Conservation (phyloP, 345 rosid genomes). For the Populus alba region DNA sequence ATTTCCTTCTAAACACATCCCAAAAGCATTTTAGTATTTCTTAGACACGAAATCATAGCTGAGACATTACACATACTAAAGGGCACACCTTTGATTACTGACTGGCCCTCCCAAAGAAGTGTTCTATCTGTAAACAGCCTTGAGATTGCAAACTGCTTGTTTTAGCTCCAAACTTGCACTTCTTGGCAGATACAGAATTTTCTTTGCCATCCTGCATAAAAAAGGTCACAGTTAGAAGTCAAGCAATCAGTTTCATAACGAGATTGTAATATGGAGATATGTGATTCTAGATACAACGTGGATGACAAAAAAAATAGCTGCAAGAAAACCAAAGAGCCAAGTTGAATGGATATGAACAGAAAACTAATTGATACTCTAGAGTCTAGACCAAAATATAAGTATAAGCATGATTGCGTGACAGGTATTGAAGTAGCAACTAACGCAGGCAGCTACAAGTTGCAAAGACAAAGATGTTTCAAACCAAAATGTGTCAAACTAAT, state of each 20-base stretch:
- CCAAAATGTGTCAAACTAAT: not conserved
- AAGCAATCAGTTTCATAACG: not conserved
- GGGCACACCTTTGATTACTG: conserved; percentile 26
- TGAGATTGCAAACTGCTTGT: conserved; percentile 47
- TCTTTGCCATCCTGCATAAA: conserved; percentile 48
- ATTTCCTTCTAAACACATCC: not conserved
- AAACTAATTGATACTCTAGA: not conserved
- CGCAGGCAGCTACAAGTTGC: not conserved
- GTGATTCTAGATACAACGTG: not conserved
- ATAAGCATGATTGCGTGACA: not conserved
- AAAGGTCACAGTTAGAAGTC: not conserved
- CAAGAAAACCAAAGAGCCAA: not conserved
- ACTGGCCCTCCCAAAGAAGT: conserved; percentile 66
- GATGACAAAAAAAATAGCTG: not conserved
- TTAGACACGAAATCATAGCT: not conserved
- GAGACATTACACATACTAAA: not conserved
- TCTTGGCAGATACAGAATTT: conserved; percentile 49
- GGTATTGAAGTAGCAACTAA: conserved; percentile 1
- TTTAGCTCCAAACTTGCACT: conserved; percentile 51
- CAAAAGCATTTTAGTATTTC: not conserved
- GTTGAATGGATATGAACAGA: not conserved
- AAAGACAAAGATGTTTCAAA: not conserved
- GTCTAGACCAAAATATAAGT: not conserved
- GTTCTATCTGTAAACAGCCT: conserved; percentile 79
- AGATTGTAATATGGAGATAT: not conserved